Conservation (phyloP, 2,329 filamentous ascomycete genomes). For the Hymenoscyphus scutula region DNA sequence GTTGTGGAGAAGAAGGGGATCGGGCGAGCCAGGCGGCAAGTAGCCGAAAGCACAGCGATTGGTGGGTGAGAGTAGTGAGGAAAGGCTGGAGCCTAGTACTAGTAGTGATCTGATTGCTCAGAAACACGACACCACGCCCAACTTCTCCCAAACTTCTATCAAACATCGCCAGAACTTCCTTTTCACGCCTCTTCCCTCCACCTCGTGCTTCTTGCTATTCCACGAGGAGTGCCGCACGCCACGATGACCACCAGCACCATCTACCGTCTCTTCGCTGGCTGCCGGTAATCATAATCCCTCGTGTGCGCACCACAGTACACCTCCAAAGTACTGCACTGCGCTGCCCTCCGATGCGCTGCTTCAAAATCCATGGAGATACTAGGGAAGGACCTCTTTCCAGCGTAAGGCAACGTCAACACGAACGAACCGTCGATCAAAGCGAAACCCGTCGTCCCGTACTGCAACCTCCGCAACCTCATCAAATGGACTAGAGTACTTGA, state of each 20-base stretch:
- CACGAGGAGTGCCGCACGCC: neutral
- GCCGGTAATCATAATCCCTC: neutral
- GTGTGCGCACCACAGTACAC: neutral
- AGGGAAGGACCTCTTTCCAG: too few relatives aligned
- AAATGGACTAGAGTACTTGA: slow-evolving; percentile 7
- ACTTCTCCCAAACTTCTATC: neutral
- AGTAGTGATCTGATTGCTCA: neutral
- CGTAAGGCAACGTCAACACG: slow-evolving; percentile 1
- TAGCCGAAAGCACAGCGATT: neutral
- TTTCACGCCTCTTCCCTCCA: neutral
- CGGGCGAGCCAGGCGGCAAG: neutral
- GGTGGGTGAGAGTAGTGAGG: neutral
- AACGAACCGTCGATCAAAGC: neutral
- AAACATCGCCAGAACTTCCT: slow-evolving; percentile 8
- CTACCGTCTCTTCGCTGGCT: neutral
- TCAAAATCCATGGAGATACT: neutral
- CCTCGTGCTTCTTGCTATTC: neutral
- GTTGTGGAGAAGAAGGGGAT: neutral
- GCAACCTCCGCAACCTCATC: slow-evolving; percentile 10
- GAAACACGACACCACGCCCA: neutral
- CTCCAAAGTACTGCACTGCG: neutral
- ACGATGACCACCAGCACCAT: neutral
- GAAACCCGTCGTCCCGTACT: neutral
- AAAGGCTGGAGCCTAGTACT: neutral
- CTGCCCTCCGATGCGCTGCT: neutral